Evolutionary conservation across 225 moss, liverwort and hornwort genomes (phyloP), one percentile per base, ranked within the genome.

Genomic region (Polytrichum formosum): DNA sequence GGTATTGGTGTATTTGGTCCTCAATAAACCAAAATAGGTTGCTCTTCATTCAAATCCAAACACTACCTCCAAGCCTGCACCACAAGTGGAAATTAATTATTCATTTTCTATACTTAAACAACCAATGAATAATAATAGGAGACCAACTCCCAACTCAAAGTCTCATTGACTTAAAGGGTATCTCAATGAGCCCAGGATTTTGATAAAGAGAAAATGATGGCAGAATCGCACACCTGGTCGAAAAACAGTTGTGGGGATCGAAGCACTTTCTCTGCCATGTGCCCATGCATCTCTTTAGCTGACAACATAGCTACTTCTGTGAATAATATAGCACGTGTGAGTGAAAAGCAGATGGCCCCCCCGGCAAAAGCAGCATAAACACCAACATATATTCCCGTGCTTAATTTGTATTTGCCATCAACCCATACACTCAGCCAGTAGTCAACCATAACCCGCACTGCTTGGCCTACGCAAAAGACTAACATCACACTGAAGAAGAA

Each of bases 401-500:
- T 79, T n/a, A 90, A 67, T 21, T 90, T 72, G 61, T 86, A 92
- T 53, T 78, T 58, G 17, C 78, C n/a, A 55, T 76, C 83, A 2
- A 92, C 90, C 98, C 98, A 98, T 5, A 83, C 74, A 70, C 87
- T 86, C 21, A 98, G 20, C 94, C 98, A 98, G 64, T 85, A 94
- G 72, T 98, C 94, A 65, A 86, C 81, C 88, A 91, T 90, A 25
- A 98, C 92, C 31, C 98, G 85, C 63, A 94, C 90, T 64, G 92
- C 82, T 84, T 94, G 94, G 60, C 79, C 88, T 70, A 90, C 69
- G 8, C 85, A 6, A 74, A 94, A 91, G 6, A 90, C 21, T 18
- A 72, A 19, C 2, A 72, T 21, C 35, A 91, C 72, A 9, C 82
- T 22, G 19, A 56, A 65, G 66, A 84, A 69, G 53, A 92, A 81